phyloP scores from a whole-genome alignment of 352 stramenopile genomes.

The Aphanomyces stellatus region DNA sequence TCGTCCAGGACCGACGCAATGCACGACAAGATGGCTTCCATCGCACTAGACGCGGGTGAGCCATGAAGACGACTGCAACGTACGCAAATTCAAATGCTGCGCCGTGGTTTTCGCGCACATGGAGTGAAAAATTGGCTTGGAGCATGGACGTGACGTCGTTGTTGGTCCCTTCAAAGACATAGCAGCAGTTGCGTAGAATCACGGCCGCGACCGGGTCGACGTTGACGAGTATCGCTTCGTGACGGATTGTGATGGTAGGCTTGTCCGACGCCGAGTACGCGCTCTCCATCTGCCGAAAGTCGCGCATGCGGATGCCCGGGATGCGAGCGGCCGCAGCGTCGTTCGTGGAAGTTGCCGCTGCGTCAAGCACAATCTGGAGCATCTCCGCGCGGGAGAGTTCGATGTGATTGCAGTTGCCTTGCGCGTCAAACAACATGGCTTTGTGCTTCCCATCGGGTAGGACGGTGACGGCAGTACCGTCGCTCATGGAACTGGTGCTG shows the following conservation, averaged over 20 bases:
- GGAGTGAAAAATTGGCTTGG: constrained; percentile 32
- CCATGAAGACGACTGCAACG: background rate
- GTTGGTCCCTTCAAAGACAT: constrained; percentile 30
- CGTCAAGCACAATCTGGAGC: background rate
- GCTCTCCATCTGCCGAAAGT: background rate
- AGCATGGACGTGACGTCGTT: constrained; percentile 33
- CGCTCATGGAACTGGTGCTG: background rate
- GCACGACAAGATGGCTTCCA: constrained; percentile 12
- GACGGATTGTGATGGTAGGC: constrained; percentile 10
- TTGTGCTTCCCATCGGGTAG: background rate
- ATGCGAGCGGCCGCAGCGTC: too few species aligned
- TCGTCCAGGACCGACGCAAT: background rate
- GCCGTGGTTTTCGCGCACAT: constrained; percentile 18
- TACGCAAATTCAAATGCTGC: constrained; percentile 31
- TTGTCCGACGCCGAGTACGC: constrained; percentile 2
- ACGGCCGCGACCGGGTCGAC: constrained; percentile 36
- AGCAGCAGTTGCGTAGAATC: constrained; percentile 32
- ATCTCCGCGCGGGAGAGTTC: background rate
- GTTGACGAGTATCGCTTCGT: constrained; percentile 23
- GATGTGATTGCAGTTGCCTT: background rate
- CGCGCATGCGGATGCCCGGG: background rate
- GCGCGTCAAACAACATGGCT: background rate
- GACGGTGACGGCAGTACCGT: background rate
- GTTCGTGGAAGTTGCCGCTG: background rate
- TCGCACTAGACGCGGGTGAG: constrained; percentile 2